Evolutionary conservation across 2,329 filamentous ascomycete species (phyloP).

Genomic region (Orbilia brochopaga): DNA sequence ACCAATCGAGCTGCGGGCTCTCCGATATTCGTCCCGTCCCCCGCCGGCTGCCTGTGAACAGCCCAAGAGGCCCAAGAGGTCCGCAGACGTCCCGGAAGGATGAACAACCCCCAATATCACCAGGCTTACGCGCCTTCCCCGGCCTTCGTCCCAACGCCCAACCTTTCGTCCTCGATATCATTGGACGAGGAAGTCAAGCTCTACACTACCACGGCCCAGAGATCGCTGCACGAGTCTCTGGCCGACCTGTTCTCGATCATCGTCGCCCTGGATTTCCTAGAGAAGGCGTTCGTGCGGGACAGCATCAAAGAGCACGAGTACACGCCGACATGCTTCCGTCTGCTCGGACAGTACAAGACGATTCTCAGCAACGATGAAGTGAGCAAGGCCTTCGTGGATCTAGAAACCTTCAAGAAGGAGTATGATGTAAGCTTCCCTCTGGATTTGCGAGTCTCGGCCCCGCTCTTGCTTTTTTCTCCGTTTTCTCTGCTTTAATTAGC

Average conservation of each 20-base stretch:
- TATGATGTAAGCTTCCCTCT: slow-evolving; percentile 74
- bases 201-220: slow-evolving; percentile 81
- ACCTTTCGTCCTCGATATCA: slow-evolving; percentile 53
- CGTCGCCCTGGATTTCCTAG: slow-evolving; percentile 89
- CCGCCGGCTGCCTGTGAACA: slow-evolving; percentile 16
- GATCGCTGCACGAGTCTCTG: slow-evolving; percentile 92
- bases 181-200: slow-evolving; percentile 85
- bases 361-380: slow-evolving; percentile 89
- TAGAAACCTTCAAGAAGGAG: slow-evolving; percentile 87
- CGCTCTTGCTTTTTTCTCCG: slow-evolving; percentile 6
- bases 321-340: slow-evolving; percentile 90
- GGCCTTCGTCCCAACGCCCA: slow-evolving; percentile 54
- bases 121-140: slow-evolving; percentile 55
- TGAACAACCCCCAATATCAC: slow-evolving; percentile 53
- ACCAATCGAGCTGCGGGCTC: slow-evolving; percentile 20
- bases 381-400: slow-evolving; percentile 80
- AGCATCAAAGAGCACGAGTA: slow-evolving; percentile 85
- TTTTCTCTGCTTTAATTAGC: slow-evolving; percentile 4
- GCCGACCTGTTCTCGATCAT: slow-evolving; percentile 98
- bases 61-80: slow-evolving; percentile 12
- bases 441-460: background rate
- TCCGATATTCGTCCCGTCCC: slow-evolving; percentile 4
- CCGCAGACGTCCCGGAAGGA: slow-evolving; percentile 20
- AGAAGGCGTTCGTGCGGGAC: slow-evolving; percentile 96
- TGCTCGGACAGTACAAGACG: slow-evolving; percentile 95